A percentile compares a stretch with the other conserved stretches of the same genome.
Evolutionary conservation across 2,329 filamentous ascomycete genomes (phyloP).

Genomic region (Arthrobotrys entomopaga): DNA sequence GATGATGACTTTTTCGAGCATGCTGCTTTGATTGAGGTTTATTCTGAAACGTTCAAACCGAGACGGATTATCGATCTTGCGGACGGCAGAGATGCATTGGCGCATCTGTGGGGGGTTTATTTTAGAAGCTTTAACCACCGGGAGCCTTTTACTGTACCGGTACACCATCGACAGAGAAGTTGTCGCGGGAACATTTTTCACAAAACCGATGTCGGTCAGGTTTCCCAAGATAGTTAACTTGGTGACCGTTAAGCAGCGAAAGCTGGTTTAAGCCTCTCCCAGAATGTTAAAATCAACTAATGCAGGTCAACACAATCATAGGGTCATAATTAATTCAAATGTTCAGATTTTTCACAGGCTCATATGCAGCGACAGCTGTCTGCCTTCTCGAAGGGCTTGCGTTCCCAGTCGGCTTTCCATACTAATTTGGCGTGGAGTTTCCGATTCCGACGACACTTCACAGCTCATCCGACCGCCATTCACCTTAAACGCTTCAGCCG

Average conservation of each 20-base stretch:
- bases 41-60: constrained; percentile 31
- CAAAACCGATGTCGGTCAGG: constrained; percentile 11
- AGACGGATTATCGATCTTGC: constrained; percentile 24
- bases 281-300: background rate
- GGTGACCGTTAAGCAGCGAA: background rate
- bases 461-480: constrained; percentile 26
- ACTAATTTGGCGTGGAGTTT: constrained; percentile 36
- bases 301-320: constrained; percentile 36
- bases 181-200: constrained; percentile 21
- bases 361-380: constrained; percentile 36
- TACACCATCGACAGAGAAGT: constrained; percentile 18
- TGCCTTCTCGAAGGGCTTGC: constrained; percentile 41
- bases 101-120: background rate
- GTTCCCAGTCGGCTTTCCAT: constrained; percentile 33
- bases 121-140: constrained; percentile 40
- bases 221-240: background rate
- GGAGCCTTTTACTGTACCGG: constrained; percentile 21
- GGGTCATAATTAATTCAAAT: constrained; percentile 10
- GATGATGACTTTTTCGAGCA: constrained; percentile 25
- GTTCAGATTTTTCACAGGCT: constrained; percentile 30
- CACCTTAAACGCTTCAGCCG: constrained; percentile 52
- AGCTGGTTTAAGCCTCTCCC: background rate
- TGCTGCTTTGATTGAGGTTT: constrained; percentile 10
- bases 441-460: constrained; percentile 28
- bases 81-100: background rate